These are phyloP conservation scores for Pueraria montana DNA, from an alignment of 306 rosid genomes.

Conservation along the genomic window DNA sequence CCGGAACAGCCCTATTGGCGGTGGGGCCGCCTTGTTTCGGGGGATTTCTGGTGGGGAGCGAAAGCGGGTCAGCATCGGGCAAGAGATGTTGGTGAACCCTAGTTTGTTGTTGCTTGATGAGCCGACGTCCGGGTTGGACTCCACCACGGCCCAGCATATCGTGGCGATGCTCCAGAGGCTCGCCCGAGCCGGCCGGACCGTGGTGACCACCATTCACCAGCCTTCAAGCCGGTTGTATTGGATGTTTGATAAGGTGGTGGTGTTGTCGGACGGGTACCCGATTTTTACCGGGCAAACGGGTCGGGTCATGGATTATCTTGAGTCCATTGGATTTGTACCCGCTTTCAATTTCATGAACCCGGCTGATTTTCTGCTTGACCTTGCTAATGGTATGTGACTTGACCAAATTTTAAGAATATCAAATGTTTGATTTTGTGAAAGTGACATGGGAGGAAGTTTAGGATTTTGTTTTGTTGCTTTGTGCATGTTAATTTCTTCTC, in stretches of 20 bases:
- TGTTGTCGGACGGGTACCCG: constrained; percentile 67
- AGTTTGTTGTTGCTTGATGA: constrained; percentile 70
- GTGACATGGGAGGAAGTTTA: neutral
- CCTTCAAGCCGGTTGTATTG: constrained; percentile 68
- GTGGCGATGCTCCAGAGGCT: constrained; percentile 49
- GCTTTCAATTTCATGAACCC: constrained; percentile 71
- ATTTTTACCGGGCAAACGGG: constrained; percentile 62
- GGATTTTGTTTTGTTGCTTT: constrained; percentile 4
- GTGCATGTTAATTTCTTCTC: constrained; percentile 35
- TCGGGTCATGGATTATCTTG: constrained; percentile 72
- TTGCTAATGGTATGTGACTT: constrained; percentile 71
- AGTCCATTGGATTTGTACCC: constrained; percentile 59
- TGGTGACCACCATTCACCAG: constrained; percentile 77
- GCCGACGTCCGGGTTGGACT: constrained; percentile 78
- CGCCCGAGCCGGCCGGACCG: constrained; percentile 66
- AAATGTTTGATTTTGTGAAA: neutral
- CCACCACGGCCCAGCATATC: constrained; percentile 74
- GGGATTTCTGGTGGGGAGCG: constrained; percentile 78
- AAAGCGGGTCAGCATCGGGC: constrained; percentile 81
- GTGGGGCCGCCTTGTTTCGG: constrained; percentile 57
- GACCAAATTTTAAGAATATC: neutral
- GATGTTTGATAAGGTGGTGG: constrained; percentile 79
- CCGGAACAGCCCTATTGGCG: constrained; percentile 60
- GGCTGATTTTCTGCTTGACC: constrained; percentile 79
- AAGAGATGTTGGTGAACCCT: constrained; percentile 78